Base-by-base conservation (phyloP, 2,329 filamentous ascomycete species). In the Paraphaeosphaeria sporulosa region DNA sequence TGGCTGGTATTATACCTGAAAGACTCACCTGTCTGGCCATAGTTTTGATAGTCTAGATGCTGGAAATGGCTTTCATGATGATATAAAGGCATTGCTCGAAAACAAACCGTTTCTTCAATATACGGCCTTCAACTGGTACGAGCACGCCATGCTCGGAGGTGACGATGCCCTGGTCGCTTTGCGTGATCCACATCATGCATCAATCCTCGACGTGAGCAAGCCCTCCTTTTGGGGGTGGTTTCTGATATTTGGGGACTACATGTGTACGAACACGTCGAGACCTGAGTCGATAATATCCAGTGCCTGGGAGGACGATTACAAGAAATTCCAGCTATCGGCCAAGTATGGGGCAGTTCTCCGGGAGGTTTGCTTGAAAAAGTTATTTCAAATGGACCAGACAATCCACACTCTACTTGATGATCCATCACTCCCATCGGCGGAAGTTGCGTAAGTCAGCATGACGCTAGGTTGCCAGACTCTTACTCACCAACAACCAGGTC, bases 141-240 rank as follows among this genome's bases (percentile, higher is more conserved):
- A 55, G 44, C 53, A 55, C 30, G 44, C 34, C 13, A 47, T 25
- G 27, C 42, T 48, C 4, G 27, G 42, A 10, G 42, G 53, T 8
- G 44, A 48, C 21, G 21, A 21, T 38, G 53, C 25, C 19, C 17
- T 25, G 27, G 42, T 17, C n/a, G 21, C 23, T 21, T 2, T 55
- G 19, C 15, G 17, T 12, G 30, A 12, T 40, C 5, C 10, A 8
- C 53, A 42, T 7, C 38, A 55, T 47, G 10, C 42, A 19, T 13
- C 19, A 21, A 19, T 55, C 10, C 21, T 55, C 1, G 42, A 55
- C 47, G 53, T 55, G 6, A 48, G 42, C 43, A 47, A 48, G 13
- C 36, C 27, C 17, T 47, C 42, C 25, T 55, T 55, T 30, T 55
- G 53, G 53, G 43, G 32, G 15, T 55, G 53, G 53, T 55, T 55